Evolutionary conservation across 2,329 filamentous ascomycete genomes (phyloP).

Genomic region (Colletotrichum sp.): DNA sequence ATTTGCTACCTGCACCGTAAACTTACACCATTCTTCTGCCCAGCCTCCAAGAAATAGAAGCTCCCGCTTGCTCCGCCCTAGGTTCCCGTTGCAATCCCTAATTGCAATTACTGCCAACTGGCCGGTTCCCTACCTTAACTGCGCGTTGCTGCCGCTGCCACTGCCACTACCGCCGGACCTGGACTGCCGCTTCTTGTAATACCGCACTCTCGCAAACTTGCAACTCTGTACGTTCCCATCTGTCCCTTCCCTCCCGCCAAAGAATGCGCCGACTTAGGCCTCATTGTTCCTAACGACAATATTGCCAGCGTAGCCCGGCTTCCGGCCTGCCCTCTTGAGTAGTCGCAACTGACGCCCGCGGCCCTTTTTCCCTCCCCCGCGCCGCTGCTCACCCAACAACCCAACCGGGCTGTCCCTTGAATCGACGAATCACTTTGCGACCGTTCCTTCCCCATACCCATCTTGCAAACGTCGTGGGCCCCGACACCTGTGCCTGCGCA

Average conservation of each 20-base stretch:
- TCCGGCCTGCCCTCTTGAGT: not conserved
- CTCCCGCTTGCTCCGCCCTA: conserved; percentile 3
- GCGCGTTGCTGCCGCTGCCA: not conserved
- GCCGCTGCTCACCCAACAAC: not conserved
- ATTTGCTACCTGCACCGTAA: conserved; percentile 3
- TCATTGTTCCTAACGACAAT: conserved; percentile 21
- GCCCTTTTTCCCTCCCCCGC: not conserved
- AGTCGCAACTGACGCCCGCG: not conserved
- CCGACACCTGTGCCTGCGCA: conserved; percentile 8
- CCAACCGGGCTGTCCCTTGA: conserved; percentile 15
- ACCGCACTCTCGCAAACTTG: not conserved
- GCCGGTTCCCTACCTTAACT: not conserved
- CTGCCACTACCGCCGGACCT: not conserved
- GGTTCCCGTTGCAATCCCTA: not conserved
- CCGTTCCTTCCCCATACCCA: conserved; percentile 10
- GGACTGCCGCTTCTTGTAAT: not conserved
- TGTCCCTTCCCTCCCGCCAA: not conserved
- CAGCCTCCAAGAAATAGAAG: conserved; percentile 12
- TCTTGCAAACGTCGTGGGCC: conserved; percentile 21
- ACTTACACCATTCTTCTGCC: conserved; percentile 13
- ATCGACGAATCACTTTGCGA: conserved; percentile 18
- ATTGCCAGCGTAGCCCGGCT: not conserved
- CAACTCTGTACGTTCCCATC: not conserved
- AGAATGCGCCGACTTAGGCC: not conserved
- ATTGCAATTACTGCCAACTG: not conserved